These are phyloP conservation scores for Colletotrichum truncatum DNA, from an alignment of 2,329 filamentous ascomycete species.

Conservation along the genomic window DNA sequence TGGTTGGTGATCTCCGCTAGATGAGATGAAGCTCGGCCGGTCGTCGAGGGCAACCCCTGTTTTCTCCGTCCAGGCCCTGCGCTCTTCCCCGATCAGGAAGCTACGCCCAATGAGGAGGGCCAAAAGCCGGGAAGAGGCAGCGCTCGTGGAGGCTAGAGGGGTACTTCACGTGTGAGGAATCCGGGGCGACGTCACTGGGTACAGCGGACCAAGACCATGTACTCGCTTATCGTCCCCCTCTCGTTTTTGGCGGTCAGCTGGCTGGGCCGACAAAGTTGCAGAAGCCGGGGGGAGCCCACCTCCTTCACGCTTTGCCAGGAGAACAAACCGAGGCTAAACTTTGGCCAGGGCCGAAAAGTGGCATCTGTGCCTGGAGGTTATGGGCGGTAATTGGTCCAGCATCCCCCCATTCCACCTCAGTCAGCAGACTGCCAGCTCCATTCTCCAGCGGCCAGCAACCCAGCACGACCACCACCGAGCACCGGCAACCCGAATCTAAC, in stretches of 20 bases:
- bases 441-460: conserved; percentile 23
- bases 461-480: conserved; percentile 12
- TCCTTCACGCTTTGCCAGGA: neutral
- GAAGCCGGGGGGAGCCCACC: conserved; percentile 12
- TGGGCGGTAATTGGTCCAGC: conserved; percentile 6
- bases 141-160: conserved; percentile 24
- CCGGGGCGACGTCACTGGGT: conserved; percentile 12
- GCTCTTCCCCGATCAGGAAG: conserved; percentile 24
- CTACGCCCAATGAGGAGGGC: conserved; percentile 7
- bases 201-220: neutral
- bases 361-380: conserved; percentile 16
- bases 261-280: conserved; percentile 3
- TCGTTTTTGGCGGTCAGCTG: neutral
- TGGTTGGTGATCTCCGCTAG: conserved; percentile 27
- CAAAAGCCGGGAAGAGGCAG: neutral
- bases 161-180: conserved; percentile 18
- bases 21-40: conserved; percentile 29
- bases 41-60: conserved; percentile 31
- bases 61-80: conserved; percentile 11
- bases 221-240: conserved; percentile 19
- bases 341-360: conserved; percentile 29
- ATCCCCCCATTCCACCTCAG: conserved; percentile 6
- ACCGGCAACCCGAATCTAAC: conserved; percentile 25
- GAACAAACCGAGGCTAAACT: conserved; percentile 32
- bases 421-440: conserved; percentile 24